These are phyloP conservation scores for Rhodotorula mucilaginosa DNA, from an alignment of 1,284 basidiomycete genomes.

Conservation along the genomic window DNA sequence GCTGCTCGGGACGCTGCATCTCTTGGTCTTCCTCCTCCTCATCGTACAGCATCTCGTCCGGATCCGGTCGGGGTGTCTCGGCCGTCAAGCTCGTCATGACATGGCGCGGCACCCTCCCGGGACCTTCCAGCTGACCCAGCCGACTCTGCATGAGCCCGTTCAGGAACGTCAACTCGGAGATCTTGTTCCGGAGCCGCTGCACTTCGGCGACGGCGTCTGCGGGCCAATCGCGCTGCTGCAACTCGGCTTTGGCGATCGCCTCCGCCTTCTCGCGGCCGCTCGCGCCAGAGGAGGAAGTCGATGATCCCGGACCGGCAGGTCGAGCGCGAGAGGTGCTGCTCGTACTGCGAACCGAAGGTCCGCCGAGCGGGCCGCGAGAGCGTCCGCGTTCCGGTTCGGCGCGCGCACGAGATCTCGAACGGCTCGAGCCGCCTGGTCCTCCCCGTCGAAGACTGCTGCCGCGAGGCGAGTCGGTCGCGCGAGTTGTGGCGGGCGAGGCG, in stretches of 20 bases:
- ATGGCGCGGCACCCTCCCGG: conserved; percentile 25
- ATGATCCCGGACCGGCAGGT: conserved; percentile 5
- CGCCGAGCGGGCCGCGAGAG: conserved; percentile 14
- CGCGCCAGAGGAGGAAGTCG: conserved; percentile 8
- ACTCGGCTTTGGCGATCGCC: neutral
- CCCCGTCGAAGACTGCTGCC: neutral
- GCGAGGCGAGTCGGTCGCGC: neutral
- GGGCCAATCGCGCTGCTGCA: conserved; percentile 19
- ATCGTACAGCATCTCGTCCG: conserved; percentile 14
- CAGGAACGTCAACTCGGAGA: conserved; percentile 45
- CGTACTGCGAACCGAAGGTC: conserved; percentile 9
- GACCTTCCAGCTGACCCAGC: conserved; percentile 40
- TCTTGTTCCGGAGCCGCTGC: conserved; percentile 37
- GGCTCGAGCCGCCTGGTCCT: neutral
- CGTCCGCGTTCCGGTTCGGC: conserved; percentile 29
- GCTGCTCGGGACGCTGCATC: conserved; percentile 12
- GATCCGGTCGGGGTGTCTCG: conserved; percentile 33
- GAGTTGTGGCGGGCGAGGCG: neutral
- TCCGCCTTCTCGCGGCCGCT: neutral
- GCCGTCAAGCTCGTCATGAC: conserved; percentile 34
- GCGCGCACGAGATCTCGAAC: conserved; percentile 18
- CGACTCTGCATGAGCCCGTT: conserved; percentile 43
- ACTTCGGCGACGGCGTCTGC: conserved; percentile 37
- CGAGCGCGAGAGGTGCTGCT: conserved; percentile 16
- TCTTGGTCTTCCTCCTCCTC: conserved; percentile 26